Evolutionary conservation across 495 filamentous ascomycete species (phyloP).

Genomic region (Lasiosphaeria ovina): DNA sequence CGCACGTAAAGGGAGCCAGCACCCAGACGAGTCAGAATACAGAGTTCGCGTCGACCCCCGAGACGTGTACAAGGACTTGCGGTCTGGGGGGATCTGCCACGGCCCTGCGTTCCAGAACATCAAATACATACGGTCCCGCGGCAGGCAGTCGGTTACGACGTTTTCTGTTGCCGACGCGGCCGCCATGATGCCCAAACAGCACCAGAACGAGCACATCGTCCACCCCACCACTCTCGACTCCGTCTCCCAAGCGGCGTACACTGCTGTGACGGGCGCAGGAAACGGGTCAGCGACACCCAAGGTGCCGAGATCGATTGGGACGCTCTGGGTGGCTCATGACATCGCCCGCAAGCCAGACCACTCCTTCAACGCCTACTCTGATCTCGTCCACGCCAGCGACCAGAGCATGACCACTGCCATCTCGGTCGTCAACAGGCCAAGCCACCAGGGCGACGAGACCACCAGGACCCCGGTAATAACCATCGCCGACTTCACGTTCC

Average conservation of each 20-base stretch:
- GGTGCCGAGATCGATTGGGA: constrained; percentile 26
- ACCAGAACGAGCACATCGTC: constrained; percentile 42
- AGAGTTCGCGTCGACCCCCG: constrained; percentile 19
- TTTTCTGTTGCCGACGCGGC: constrained; percentile 39
- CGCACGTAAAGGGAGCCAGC: constrained; percentile 4
- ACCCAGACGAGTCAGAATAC: constrained; percentile 21
- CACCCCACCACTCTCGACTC: constrained; percentile 50
- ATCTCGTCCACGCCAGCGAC: constrained; percentile 19
- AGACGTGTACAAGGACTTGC: constrained; percentile 31
- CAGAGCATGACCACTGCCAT: constrained; percentile 23
- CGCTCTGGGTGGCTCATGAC: constrained; percentile 25
- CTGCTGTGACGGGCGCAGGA: constrained; percentile 22
- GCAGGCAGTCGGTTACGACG: constrained; percentile 23
- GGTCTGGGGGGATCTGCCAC: constrained; percentile 34
- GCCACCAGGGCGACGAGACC: not conserved
- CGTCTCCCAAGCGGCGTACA: constrained; percentile 37
- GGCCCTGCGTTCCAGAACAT: constrained; percentile 40
- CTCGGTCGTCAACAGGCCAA: constrained; percentile 14
- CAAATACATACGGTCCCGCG: constrained; percentile 23
- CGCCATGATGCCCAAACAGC: constrained; percentile 41
- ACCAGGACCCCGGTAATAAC: constrained; percentile 14
- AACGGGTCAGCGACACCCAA: constrained; percentile 14
- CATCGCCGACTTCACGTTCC: constrained; percentile 25
- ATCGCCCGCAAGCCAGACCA: constrained; percentile 16
- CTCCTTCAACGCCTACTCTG: constrained; percentile 23